Evolutionary conservation across 192 early-diverging fungal species (phyloP), one percentile per base, ranked within the genome.

Genomic region (Jimgerdemannia flammicorona): DNA sequence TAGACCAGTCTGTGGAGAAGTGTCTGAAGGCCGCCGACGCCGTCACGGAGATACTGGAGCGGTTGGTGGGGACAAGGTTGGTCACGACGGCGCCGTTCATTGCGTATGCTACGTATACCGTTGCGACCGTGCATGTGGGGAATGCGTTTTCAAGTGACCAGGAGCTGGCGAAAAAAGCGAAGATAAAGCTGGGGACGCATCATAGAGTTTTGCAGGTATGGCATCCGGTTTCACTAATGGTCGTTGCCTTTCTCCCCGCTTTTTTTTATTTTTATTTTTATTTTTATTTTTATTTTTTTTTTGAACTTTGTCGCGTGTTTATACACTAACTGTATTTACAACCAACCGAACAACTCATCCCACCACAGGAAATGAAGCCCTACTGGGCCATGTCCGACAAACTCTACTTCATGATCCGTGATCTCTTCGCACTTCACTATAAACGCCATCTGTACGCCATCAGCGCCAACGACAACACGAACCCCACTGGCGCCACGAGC

Each of bases 381-480:
- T 84, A 83, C 39, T 89, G 87, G 87, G 81, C 83, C 3, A 89
- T 86, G 75, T 83, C 86, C 4, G 83, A 82, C 44, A 89, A 86
- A 68, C 79, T 87, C 14, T 87, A 81, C 67, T 84, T 84, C 63
- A 87, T 87, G 70, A 83, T 84, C 18, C 83, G 85, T 14, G 85
- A 87, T 75, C 75, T 87, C 29, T 87, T 84, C 67, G 79, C 85
- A 3, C 84, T 87, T 18, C 84, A 87, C 68, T 67, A n/a, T 29
- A 59, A 59, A 14, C 8, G 6, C 14, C 49, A 59, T 14, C 49
- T 59, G 29, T 29, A 0, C 29, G 29, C 49, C 49, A 59, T 14
- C 49, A 59, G 49, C 49, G 29, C 1, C 29, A 29, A 1, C 29
- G 29, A 29, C 29, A 29, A 29, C 29, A 29, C 29, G 29, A 29